A percentile compares a stretch with the other conserved stretches of the same genome.
phyloP scores from a whole-genome alignment of 208 protist genomes.

The Wallacemonas sp. region DNA sequence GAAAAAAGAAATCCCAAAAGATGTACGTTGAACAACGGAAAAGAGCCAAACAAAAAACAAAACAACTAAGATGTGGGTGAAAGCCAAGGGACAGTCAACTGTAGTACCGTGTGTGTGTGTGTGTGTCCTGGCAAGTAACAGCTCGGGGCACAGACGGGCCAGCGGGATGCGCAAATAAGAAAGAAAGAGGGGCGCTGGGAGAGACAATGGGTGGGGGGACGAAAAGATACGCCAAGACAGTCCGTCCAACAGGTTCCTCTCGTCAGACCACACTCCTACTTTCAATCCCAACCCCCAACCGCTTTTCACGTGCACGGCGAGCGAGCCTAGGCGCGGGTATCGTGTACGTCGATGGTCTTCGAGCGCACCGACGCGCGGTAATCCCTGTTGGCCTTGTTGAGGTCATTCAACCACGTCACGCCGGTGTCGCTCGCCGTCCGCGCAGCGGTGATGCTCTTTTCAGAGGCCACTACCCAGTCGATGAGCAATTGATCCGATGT shows the following conservation, averaged over 20 bases:
- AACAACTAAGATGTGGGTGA: not conserved
- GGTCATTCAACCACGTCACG: not conserved
- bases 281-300: no score
- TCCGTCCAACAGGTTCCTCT: no score
- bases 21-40: not conserved
- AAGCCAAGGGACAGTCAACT: not conserved
- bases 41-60: not conserved
- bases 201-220: no score
- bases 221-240: no score
- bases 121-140: no score
- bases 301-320: no score
- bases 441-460: not conserved
- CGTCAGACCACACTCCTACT: no score
- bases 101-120: not conserved
- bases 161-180: not conserved
- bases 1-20: not conserved
- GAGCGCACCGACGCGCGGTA: not conserved
- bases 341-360: not conserved
- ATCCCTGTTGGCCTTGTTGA: not conserved
- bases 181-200: not conserved
- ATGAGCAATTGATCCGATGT: not conserved
- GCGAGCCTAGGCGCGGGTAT: no score
- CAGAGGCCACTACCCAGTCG: not conserved
- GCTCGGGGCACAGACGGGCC: no score
- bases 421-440: not conserved